Conservation (phyloP, 495 filamentous ascomycete species). For the Pseudoneurospora amorphoporcata region DNA sequence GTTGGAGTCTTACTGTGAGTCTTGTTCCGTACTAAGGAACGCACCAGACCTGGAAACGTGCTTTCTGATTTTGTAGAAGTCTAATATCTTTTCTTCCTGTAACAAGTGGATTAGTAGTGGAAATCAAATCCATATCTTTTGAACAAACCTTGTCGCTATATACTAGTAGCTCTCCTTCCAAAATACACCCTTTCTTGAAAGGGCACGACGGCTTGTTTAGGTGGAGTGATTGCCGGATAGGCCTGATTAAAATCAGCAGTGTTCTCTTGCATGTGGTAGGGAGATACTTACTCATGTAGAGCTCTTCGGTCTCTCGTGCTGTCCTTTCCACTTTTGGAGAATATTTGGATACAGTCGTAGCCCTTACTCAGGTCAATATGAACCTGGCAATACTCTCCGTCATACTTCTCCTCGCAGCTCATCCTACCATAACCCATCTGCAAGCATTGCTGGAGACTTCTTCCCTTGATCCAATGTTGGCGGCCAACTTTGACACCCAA, state of each 20-base stretch:
- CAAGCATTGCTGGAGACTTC: conserved; percentile 65
- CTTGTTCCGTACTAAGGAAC: conserved; percentile 54
- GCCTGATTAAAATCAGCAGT: conserved; percentile 15
- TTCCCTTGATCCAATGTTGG: conserved; percentile 61
- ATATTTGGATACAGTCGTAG: conserved; percentile 55
- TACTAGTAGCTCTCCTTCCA: conserved; percentile 76
- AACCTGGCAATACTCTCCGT: conserved; percentile 83
- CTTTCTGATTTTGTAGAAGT: conserved; percentile 72
- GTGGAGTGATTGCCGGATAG: conserved; percentile 45
- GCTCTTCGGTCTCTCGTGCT: conserved; percentile 59
- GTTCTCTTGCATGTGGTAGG: neutral
- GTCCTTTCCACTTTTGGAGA: conserved; percentile 86
- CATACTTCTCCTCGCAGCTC: conserved; percentile 73
- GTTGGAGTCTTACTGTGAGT: conserved; percentile 50
- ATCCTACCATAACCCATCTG: conserved; percentile 51
- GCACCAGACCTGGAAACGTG: conserved; percentile 65
- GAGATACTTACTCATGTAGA: conserved; percentile 42
- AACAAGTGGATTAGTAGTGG: conserved; percentile 1
- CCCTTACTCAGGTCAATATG: conserved; percentile 59
- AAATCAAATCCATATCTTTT: neutral
- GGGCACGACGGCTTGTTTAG: conserved; percentile 46
- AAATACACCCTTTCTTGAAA: conserved; percentile 53
- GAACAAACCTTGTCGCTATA: conserved; percentile 50
- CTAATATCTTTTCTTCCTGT: conserved; percentile 42
- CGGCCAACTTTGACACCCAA: conserved; percentile 68